phyloP scores from a whole-genome alignment of 2,329 filamentous ascomycete species.

The Apiospora arundinis region DNA sequence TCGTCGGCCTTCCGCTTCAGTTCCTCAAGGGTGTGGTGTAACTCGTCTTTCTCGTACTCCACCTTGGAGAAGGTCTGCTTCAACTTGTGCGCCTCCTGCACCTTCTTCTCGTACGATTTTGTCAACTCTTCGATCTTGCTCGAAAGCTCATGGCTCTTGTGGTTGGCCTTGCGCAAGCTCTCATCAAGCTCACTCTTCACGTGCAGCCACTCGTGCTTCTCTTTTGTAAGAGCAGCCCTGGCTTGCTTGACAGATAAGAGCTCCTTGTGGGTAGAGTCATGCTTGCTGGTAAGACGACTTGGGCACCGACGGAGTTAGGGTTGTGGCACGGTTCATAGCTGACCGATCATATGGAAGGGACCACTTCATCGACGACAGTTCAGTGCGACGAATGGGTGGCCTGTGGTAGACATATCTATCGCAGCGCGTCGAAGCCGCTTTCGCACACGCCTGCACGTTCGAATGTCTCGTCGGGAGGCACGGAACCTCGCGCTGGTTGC shows the following conservation, averaged over 20 bases:
- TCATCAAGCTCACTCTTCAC: background rate
- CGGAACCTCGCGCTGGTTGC: too few species aligned
- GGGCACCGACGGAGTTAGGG: too few species aligned
- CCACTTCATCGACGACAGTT: too few species aligned
- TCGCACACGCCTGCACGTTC: too few species aligned
- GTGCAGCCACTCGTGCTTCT: conserved; percentile 4
- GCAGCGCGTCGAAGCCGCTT: too few species aligned
- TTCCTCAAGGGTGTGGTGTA: background rate
- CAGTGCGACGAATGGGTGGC: too few species aligned
- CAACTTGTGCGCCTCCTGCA: background rate
- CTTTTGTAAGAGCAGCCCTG: background rate
- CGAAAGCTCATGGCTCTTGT: background rate
- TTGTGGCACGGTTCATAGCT: too few species aligned
- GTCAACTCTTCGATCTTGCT: background rate
- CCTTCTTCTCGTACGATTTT: background rate
- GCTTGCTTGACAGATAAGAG: background rate
- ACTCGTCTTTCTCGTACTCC: background rate
- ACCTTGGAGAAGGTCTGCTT: background rate
- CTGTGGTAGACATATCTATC: too few species aligned
- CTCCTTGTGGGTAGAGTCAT: background rate
- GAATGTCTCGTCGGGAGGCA: too few species aligned
- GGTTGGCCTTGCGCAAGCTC: background rate
- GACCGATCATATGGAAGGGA: too few species aligned
- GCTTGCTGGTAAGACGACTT: conserved; percentile 6
- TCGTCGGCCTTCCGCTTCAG: background rate